Percentiles rank a stretch among this genome's conserved stretches.
phyloP scores from a whole-genome alignment of 2,329 filamentous ascomycete species.

The Septoria linicola region DNA sequence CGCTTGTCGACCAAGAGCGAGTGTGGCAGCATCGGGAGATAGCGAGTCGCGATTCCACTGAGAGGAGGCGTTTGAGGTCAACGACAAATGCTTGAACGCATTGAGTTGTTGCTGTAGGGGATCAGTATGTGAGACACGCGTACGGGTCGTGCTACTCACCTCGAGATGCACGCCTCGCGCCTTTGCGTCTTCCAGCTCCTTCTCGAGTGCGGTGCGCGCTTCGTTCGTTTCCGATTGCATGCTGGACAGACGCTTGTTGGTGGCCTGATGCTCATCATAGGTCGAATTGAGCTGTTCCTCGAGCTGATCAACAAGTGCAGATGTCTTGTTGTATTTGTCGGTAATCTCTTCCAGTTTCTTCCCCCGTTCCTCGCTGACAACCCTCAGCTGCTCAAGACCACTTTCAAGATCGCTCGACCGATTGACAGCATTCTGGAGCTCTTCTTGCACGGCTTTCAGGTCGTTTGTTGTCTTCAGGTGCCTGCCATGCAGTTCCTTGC shows the following conservation, averaged over 20 bases:
- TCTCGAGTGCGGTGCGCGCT: slow-evolving; percentile 48
- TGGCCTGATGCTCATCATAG: slow-evolving; percentile 86
- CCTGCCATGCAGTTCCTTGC: slow-evolving; percentile 44
- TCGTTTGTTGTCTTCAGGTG: slow-evolving; percentile 47
- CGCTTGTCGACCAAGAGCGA: slow-evolving; percentile 54
- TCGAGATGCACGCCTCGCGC: slow-evolving; percentile 73
- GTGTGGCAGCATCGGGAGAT: slow-evolving; percentile 45
- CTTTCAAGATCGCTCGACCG: slow-evolving; percentile 44
- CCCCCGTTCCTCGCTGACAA: slow-evolving; percentile 55
- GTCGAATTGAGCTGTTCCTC: slow-evolving; percentile 95
- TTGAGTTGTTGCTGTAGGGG: slow-evolving; percentile 62
- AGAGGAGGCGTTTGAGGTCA: slow-evolving; percentile 34
- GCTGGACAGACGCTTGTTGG: slow-evolving; percentile 81
- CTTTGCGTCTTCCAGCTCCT: slow-evolving; percentile 75
- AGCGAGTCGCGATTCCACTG: slow-evolving; percentile 46
- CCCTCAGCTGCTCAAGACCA: slow-evolving; percentile 48
- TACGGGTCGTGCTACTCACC: slow-evolving; percentile 51
- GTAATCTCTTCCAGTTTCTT: slow-evolving; percentile 58
- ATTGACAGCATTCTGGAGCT: slow-evolving; percentile 43
- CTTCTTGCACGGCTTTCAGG: slow-evolving; percentile 43
- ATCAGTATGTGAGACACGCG: background rate
- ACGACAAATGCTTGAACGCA: slow-evolving; percentile 35
- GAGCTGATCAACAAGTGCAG: slow-evolving; percentile 86
- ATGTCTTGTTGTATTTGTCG: slow-evolving; percentile 81
- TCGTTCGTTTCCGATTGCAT: slow-evolving; percentile 49